Percentiles rank a stretch among this genome's conserved stretches.
Conservation (phyloP, 2,329 filamentous ascomycete genomes). For the Colletotrichum spaethianum region DNA sequence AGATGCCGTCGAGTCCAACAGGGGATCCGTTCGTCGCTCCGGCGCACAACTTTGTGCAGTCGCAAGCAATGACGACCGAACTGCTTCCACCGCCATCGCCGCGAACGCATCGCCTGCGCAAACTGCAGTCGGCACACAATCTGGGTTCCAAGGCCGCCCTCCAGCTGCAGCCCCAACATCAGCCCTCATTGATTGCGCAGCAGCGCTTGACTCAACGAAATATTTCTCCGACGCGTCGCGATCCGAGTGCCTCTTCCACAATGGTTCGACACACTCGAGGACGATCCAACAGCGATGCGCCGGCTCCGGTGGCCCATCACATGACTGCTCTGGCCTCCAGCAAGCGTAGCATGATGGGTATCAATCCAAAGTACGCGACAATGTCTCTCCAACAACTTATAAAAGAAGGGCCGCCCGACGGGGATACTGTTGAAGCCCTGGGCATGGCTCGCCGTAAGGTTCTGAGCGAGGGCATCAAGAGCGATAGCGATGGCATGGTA, state of each 20-base stretch:
- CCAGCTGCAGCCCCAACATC: conserved; percentile 45
- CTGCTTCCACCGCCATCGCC: conserved; percentile 72
- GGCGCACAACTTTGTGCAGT: conserved; percentile 42
- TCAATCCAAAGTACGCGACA: conserved; percentile 62
- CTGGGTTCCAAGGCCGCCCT: conserved; percentile 69
- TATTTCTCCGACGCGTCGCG: conserved; percentile 39
- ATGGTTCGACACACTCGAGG: conserved; percentile 67
- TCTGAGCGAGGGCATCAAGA: conserved; percentile 81
- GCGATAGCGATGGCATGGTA: conserved; percentile 86
- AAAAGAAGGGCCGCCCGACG: conserved; percentile 83
- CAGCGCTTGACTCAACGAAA: conserved; percentile 66
- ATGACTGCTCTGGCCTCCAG: conserved; percentile 53
- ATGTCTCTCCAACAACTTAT: conserved; percentile 82
- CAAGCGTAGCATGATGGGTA: conserved; percentile 51
- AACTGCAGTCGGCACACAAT: conserved; percentile 82
- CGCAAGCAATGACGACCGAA: conserved; percentile 54
- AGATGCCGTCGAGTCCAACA: conserved; percentile 51
- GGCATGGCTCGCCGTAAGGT: conserved; percentile 82
- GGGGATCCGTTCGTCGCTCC: conserved; percentile 47
- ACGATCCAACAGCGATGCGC: conserved; percentile 82
- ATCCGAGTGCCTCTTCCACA: conserved; percentile 43
- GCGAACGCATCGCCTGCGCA: conserved; percentile 77
- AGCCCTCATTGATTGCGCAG: conserved; percentile 73
- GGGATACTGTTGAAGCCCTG: conserved; percentile 73
- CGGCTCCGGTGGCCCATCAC: conserved; percentile 55